phyloP scores from a whole-genome alignment of 2,329 filamentous ascomycete genomes.

The Sporothrix variecibatus region DNA sequence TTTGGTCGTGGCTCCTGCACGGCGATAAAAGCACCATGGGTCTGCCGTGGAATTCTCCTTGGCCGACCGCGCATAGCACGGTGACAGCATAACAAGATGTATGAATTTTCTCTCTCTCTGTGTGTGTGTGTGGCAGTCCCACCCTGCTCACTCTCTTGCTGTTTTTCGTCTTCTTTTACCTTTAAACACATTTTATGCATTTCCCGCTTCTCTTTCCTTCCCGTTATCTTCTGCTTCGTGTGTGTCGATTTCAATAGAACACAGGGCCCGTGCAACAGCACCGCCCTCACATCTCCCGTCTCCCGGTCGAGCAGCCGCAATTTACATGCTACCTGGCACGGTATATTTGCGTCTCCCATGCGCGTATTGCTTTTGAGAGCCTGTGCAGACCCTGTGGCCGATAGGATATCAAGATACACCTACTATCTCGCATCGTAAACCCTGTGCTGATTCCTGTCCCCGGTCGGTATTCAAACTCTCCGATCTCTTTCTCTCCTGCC shows the following conservation, averaged over 20 bases:
- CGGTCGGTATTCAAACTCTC: neutral
- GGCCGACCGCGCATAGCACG: neutral
- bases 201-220: neutral
- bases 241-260: neutral
- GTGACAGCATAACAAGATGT: neutral
- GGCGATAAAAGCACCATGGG: neutral
- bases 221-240: neutral
- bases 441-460: neutral
- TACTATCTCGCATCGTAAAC: neutral
- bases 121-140: neutral
- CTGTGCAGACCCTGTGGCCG: neutral
- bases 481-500: neutral
- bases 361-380: neutral
- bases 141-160: neutral
- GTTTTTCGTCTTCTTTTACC: neutral
- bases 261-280: neutral
- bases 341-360: neutral
- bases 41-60: neutral
- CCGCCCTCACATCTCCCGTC: slow-evolving; percentile 6
- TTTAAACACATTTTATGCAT: neutral
- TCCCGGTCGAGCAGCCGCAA: slow-evolving; percentile 6
- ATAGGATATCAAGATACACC: neutral
- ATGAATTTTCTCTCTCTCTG: too few species aligned
- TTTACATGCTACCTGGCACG: slow-evolving; percentile 7
- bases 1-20: neutral